Conservation (phyloP, 2,329 filamentous ascomycete genomes). For the Clarireedia monteithiana region DNA sequence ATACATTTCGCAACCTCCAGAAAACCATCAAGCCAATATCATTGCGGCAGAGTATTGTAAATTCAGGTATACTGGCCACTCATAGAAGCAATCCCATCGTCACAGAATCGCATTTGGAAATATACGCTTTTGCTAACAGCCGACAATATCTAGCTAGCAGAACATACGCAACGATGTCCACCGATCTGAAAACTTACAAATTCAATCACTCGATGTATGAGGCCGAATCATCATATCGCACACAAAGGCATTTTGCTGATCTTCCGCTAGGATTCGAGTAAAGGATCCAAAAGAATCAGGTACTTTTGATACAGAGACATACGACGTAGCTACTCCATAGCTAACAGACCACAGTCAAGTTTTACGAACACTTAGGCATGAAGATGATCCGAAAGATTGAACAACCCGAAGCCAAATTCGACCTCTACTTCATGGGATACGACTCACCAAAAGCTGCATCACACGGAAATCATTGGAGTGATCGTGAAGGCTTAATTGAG, state of each 20-base stretch:
- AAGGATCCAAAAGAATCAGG: conserved; percentile 83
- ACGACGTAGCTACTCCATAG: not conserved
- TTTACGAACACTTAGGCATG: conserved; percentile 90
- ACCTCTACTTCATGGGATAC: conserved; percentile 92
- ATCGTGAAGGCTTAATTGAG: conserved; percentile 86
- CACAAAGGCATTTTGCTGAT: conserved; percentile 12
- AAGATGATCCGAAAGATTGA: conserved; percentile 72
- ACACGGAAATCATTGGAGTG: conserved; percentile 61
- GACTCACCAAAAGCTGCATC: conserved; percentile 70
- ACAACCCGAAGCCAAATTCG: conserved; percentile 84
- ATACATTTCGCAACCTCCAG: conserved; percentile 16
- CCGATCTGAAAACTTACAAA: conserved; percentile 71
- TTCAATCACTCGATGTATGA: conserved; percentile 79
- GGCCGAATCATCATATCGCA: not conserved
- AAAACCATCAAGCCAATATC: conserved; percentile 16
- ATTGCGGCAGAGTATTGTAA: conserved; percentile 13
- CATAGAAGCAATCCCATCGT: not conserved
- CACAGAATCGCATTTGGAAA: not conserved
- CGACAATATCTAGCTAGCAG: conserved; percentile 17
- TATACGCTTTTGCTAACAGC: conserved; percentile 10
- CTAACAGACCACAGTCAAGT: conserved; percentile 54
- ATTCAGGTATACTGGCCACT: conserved; percentile 16
- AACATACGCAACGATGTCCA: conserved; percentile 40
- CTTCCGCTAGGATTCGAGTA: conserved; percentile 67
- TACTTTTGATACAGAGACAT: conserved; percentile 29